Evolutionary conservation across 2,329 filamentous ascomycete genomes (phyloP).

Genomic region (Ustulina deusta): DNA sequence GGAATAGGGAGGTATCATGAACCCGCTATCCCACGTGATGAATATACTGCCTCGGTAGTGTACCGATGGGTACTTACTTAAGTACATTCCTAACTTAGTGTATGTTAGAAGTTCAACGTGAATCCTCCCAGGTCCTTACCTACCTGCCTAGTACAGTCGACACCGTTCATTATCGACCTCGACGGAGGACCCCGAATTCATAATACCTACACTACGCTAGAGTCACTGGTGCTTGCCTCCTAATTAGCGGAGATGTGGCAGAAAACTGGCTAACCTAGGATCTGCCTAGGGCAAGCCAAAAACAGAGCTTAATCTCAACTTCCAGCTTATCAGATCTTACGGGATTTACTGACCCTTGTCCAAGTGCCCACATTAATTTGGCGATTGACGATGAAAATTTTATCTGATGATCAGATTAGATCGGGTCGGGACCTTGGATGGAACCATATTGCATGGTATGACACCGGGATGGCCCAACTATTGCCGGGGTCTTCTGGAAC

Average conservation of each 20-base stretch:
- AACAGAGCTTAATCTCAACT: constrained; percentile 26
- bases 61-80: background rate
- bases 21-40: constrained; percentile 13
- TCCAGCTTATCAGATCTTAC: constrained; percentile 33
- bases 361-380: constrained; percentile 24
- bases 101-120: background rate
- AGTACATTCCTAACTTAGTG: background rate
- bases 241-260: background rate
- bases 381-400: constrained; percentile 30
- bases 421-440: constrained; percentile 36
- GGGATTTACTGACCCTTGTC: constrained; percentile 17
- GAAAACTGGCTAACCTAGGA: background rate
- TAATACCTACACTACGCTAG: too few species aligned
- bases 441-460: constrained; percentile 40
- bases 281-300: constrained; percentile 8
- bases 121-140: background rate
- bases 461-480: background rate
- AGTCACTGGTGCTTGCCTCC: background rate
- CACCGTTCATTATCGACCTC: background rate
- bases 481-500: constrained; percentile 31
- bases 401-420: constrained; percentile 50
- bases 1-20: constrained; percentile 17
- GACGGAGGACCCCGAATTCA: background rate
- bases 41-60: background rate
- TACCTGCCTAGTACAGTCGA: background rate